Conservation (phyloP, 768 basidiomycete species). For the Mycena metata region DNA sequence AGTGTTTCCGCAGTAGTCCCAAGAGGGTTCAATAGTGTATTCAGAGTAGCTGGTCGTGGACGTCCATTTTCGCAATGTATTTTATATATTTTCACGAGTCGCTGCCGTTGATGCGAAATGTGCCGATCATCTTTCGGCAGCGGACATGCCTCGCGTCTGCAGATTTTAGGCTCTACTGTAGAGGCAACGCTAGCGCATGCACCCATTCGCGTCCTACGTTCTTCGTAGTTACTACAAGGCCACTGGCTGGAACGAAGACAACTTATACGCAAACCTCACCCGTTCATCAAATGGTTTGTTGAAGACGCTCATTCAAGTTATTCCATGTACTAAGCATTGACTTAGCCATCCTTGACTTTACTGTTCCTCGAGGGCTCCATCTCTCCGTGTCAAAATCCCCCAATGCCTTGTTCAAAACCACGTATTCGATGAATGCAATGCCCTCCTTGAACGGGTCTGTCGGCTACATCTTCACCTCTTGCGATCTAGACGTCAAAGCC, state of each 20-base stretch:
- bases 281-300: conserved; percentile 85
- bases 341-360: conserved; percentile 92
- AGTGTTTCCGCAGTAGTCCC: conserved; percentile 19
- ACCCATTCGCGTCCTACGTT: conserved; percentile 90
- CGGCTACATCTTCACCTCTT: conserved; percentile 94
- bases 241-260: conserved; percentile 99
- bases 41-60: too few species aligned
- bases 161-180: too few species aligned
- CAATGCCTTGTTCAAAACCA: conserved; percentile 89
- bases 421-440: conserved; percentile 93
- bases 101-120: too few species aligned
- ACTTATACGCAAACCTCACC: conserved; percentile 90
- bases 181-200: conserved; percentile 50
- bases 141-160: too few species aligned
- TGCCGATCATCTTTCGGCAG: too few species aligned
- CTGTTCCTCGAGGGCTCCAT: conserved; percentile 84
- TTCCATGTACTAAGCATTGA: conserved; percentile 23
- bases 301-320: background rate
- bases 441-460: conserved; percentile 94
- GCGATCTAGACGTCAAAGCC: conserved; percentile 78
- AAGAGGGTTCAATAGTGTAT: too few species aligned
- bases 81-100: too few species aligned
- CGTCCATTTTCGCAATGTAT: too few species aligned
- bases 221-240: conserved; percentile 89
- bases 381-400: conserved; percentile 90